phyloP scores from a whole-genome alignment of 768 basidiomycete genomes.

The Termitomyces eurrhizus region DNA sequence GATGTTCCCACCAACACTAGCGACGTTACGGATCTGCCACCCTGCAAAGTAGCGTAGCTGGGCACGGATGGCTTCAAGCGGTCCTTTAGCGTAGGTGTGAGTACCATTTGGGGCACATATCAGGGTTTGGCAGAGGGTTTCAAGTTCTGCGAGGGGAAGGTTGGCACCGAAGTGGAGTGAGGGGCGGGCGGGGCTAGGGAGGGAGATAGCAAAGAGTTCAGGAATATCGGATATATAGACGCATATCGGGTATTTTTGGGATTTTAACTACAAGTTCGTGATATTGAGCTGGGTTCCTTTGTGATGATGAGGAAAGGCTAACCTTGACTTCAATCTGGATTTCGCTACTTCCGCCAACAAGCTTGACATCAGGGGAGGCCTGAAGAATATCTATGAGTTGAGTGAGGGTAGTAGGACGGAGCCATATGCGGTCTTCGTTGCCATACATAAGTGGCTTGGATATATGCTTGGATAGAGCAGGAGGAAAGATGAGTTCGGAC shows the following conservation, averaged over 20 bases:
- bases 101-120: background rate
- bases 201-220: slow-evolving; percentile 6
- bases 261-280: slow-evolving; percentile 5
- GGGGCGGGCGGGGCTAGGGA: slow-evolving; percentile 2
- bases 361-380: slow-evolving; percentile 4
- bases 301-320: background rate
- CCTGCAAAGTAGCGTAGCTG: slow-evolving; percentile 16
- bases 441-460: slow-evolving; percentile 12
- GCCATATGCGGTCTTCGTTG: slow-evolving; percentile 12
- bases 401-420: slow-evolving; percentile 8
- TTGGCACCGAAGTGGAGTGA: slow-evolving; percentile 14
- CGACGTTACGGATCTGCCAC: slow-evolving; percentile 15
- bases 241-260: slow-evolving; percentile 13
- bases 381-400: slow-evolving; percentile 13
- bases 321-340: slow-evolving; percentile 17
- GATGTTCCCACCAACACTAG: slow-evolving; percentile 14
- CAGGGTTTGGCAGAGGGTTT: slow-evolving; percentile 7
- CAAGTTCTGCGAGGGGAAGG: slow-evolving; percentile 14
- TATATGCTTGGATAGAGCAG: slow-evolving; percentile 5
- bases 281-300: background rate
- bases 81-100: slow-evolving; percentile 9
- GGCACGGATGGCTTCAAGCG: slow-evolving; percentile 11
- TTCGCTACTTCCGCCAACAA: slow-evolving; percentile 16
- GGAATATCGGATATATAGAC: slow-evolving; percentile 15
- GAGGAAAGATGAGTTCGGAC: slow-evolving; percentile 15